Evolutionary conservation across 106 monocot genomes (phyloP), one percentile per base, ranked within the genome.

Genomic region (Narthecium ossifragum): DNA sequence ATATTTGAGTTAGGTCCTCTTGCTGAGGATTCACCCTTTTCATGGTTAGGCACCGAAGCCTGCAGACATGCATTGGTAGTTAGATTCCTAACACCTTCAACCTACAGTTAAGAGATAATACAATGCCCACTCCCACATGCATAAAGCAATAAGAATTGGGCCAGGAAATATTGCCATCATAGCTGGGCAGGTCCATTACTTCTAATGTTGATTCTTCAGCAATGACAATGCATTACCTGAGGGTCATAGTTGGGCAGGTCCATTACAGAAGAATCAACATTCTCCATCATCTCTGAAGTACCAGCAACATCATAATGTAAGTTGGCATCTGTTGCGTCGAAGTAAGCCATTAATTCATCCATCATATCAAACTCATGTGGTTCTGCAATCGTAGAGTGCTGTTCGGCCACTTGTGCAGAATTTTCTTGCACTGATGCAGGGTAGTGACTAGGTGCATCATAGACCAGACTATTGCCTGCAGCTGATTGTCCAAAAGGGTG

Each of bases 241-340:
- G 36, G 29, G 48, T 20, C 30, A 45, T 40, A 34, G 13, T 51
- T 70, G 6, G 37, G 29, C 17, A 34, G 46, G 12, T 39, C 34
- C 11, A 30, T 20, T 21, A 28, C 14, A 59, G 26, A 55, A 55
- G 76, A 25, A 61, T 65, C 34, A 26, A 31, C 26, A 14, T 12
- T 20, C 32, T 46, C 45, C 23, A 31, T 32, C n/a, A 51, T 60
- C 8, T 57, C 51, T 47, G 28, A 31, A 67, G 67, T 46, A 30
- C 48, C 61, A 5, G 54, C 20, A 67, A 29, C 25, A 55, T 68
- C 65, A 58, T 57, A 57, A 5, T 79, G 62, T 24, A 77, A 61
- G 47, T 63, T 61, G 24, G 70, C 34, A 28, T 86, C 82, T 13
- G 82, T 71, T 22, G 73, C 74, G 59, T 83, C 83, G 55, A 78